Evolutionary conservation across 352 stramenopile species (phyloP).

Genomic region (Phytophthora ohioensis): DNA sequence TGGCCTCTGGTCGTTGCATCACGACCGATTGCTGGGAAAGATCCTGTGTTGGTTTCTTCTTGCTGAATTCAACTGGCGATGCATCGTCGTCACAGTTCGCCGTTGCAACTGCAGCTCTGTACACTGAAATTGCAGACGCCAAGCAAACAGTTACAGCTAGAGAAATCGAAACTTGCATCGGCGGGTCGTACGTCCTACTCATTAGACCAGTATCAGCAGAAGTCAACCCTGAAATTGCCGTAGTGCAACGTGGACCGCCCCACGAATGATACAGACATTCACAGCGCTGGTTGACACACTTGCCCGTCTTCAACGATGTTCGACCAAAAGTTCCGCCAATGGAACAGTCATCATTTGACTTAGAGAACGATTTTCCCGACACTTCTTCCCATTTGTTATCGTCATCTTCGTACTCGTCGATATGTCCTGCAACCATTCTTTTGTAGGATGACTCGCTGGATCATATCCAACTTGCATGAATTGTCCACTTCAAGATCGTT

Average conservation of each 20-base stretch:
- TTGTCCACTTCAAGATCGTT: slow-evolving; percentile 50
- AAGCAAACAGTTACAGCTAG: slow-evolving; percentile 20
- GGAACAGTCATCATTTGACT: slow-evolving; percentile 46
- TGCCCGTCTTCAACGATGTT: slow-evolving; percentile 44
- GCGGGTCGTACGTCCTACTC: slow-evolving; percentile 53
- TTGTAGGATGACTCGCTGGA: slow-evolving; percentile 58
- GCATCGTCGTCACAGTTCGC: background rate
- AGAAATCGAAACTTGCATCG: slow-evolving; percentile 41
- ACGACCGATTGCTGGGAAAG: too few relatives aligned
- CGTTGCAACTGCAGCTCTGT: slow-evolving; percentile 13
- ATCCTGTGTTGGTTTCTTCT: too few relatives aligned
- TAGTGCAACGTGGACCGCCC: too few relatives aligned
- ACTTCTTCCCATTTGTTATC: slow-evolving; percentile 58
- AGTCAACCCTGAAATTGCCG: slow-evolving; percentile 24
- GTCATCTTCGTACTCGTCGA: slow-evolving; percentile 66
- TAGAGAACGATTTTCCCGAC: slow-evolving; percentile 47
- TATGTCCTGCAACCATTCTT: slow-evolving; percentile 66
- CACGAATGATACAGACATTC: slow-evolving; percentile 48
- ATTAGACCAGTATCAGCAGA: slow-evolving; percentile 12
- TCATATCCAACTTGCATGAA: slow-evolving; percentile 67
- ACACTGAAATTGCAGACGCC: slow-evolving; percentile 14
- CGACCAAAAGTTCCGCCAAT: slow-evolving; percentile 29
- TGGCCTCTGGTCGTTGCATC: too few relatives aligned
- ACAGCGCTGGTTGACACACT: slow-evolving; percentile 55
- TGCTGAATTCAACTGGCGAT: too few relatives aligned